phyloP scores from a whole-genome alignment of 345 rosid species.

The Salix exigua region DNA sequence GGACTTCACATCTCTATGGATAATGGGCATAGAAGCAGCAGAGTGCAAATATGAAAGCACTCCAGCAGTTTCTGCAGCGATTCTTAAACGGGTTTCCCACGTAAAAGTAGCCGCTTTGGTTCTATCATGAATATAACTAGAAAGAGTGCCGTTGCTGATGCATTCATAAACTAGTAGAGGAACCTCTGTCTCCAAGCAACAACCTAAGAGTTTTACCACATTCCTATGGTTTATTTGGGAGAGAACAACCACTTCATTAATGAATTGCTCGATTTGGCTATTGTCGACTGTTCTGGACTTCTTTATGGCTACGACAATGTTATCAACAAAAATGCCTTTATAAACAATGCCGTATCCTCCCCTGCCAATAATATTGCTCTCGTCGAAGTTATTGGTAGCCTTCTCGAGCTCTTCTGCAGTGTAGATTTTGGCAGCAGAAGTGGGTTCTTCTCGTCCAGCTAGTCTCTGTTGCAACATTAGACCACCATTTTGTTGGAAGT shows the following conservation, averaged over 20 bases:
- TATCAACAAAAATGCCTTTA: no score
- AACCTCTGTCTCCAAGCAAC: not conserved
- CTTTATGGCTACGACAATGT: no score
- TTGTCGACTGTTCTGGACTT: not conserved
- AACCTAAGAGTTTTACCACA: not conserved
- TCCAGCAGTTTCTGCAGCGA: not conserved
- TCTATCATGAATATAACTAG: no score
- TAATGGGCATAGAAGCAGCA: not conserved
- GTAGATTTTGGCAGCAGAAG: not conserved
- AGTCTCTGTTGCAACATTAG: not conserved
- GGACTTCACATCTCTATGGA: not conserved
- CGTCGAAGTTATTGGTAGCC: not conserved
- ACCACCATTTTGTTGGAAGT: conserved; percentile 1
- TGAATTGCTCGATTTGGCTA: not conserved
- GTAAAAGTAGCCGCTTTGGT: not conserved
- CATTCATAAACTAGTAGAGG: not conserved
- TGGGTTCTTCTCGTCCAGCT: not conserved
- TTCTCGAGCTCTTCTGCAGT: not conserved
- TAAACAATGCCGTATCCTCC: not conserved
- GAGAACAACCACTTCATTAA: not conserved
- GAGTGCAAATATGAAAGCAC: not conserved
- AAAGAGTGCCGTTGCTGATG: no score
- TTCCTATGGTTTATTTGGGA: not conserved
- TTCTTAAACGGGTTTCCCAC: not conserved
- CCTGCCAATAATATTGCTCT: not conserved